Evolutionary conservation across 2,329 filamentous ascomycete genomes (phyloP), one percentile per base, ranked within the genome.

Genomic region (Cladophialophora immunda): DNA sequence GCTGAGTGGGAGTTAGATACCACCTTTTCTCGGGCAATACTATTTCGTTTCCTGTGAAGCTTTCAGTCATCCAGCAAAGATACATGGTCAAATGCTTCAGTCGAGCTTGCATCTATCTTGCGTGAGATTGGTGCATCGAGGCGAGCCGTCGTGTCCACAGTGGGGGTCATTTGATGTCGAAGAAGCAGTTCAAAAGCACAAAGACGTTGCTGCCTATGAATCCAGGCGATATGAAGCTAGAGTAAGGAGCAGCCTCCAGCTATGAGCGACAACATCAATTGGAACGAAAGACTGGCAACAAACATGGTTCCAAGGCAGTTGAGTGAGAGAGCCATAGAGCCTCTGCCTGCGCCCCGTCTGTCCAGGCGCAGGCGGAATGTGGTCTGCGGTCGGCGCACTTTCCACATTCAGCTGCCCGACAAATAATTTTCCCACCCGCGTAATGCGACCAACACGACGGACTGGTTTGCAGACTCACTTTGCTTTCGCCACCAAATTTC

Each of bases 341-440:
- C n/a, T n/a, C n/a, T n/a, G n/a, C n/a, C n/a, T n/a, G n/a, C n/a
- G n/a, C n/a, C n/a, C n/a, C n/a, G n/a, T n/a, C n/a, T n/a, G n/a
- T n/a, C n/a, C n/a, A n/a, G 38, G 17, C 19, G 38, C 17, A 9
- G 38, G 19, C 17, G 17, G n/a, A 45, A 45, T 19, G 17, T 6
- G 38, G 17, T 8, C 22, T 50, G 19, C 4, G 19, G 8, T 50
- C 45, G 45, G 19, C 45, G 45, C 45, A 50, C 45, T 50, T 50
- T 25, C 45, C 45, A 1, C 3, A 50, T 25, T 27, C 9, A 22
- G 45, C 4, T 27, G 45, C 45, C 22, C 45, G 22, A 50, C 22
- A 50, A 50, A 50, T 50, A 50, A 25, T 50, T 50, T 50, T 50
- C 45, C 45, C n/a, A n/a, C 13, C 45, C 45, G 19, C 45, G 45